A percentile compares a stretch with the other conserved stretches of the same genome.
phyloP scores from a whole-genome alignment of 257 asterid species.

The Marsdenia floribunda region DNA sequence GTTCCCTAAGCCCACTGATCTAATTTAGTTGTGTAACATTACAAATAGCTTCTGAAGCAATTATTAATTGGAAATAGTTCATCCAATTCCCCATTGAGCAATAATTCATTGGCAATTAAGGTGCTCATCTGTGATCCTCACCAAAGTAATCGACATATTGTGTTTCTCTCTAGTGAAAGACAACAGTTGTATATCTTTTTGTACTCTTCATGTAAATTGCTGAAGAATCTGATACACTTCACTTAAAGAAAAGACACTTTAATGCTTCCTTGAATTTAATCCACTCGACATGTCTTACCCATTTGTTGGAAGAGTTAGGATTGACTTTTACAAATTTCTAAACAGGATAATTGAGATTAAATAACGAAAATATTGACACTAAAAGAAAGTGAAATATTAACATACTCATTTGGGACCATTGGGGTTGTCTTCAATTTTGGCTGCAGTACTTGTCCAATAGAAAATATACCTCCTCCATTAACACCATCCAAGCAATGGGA shows the following conservation, averaged over 20 bases:
- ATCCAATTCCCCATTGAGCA: neutral
- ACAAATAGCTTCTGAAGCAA: neutral
- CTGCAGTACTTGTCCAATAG: slow-evolving; percentile 85
- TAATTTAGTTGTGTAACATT: neutral
- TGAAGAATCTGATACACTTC: neutral
- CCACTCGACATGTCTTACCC: neutral
- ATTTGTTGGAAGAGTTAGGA: neutral
- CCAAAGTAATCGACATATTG: neutral
- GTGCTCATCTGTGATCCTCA: neutral
- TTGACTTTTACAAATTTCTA: neutral
- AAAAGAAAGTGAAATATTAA: slow-evolving; percentile 11
- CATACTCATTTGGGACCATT: slow-evolving; percentile 72
- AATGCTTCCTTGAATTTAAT: neutral
- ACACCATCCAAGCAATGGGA: slow-evolving; percentile 91
- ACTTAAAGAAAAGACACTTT: neutral
- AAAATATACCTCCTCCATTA: slow-evolving; percentile 92
- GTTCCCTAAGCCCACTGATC: neutral
- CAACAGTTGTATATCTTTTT: neutral
- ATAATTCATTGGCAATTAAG: neutral
- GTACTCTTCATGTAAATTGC: neutral
- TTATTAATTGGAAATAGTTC: neutral
- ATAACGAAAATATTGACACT: neutral
- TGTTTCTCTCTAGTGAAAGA: neutral
- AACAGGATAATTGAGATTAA: neutral
- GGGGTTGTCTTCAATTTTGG: slow-evolving; percentile 79